Percentiles rank a stretch among this genome's conserved stretches.
These are phyloP conservation scores for Hypericum perforatum DNA, from an alignment of 345 rosid species.

Conservation along the genomic window DNA sequence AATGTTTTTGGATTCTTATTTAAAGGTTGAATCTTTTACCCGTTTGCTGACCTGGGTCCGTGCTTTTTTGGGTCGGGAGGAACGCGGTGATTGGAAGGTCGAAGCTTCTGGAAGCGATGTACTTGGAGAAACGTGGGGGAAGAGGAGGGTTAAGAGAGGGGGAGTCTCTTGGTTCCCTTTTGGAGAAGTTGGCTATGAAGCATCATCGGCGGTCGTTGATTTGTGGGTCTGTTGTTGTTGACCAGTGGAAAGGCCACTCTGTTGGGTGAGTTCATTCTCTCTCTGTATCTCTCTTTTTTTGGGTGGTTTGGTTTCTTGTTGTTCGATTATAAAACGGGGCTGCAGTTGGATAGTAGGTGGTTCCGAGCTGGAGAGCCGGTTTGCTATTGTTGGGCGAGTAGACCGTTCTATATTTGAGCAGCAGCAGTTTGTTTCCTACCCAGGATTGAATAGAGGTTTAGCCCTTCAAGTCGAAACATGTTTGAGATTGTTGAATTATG, in stretches of 20 bases:
- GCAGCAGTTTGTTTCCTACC: too few relatives aligned
- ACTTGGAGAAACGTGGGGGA: slow-evolving; percentile 26
- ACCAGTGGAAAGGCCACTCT: slow-evolving; percentile 82
- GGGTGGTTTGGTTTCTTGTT: neutral
- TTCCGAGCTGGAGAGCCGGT: too few relatives aligned
- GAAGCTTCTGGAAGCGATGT: slow-evolving; percentile 43
- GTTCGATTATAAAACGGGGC: neutral
- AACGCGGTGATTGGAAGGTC: slow-evolving; percentile 35
- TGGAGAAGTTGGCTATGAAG: slow-evolving; percentile 54
- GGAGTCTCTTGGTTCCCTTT: slow-evolving; percentile 25
- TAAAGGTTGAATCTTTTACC: too few relatives aligned
- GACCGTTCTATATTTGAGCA: too few relatives aligned
- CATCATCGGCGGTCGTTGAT: slow-evolving; percentile 47
- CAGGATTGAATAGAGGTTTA: too few relatives aligned
- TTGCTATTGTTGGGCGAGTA: too few relatives aligned
- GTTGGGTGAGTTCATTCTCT: slow-evolving; percentile 29
- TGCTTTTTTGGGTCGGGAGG: slow-evolving; percentile 26
- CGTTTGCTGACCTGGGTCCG: slow-evolving; percentile 1
- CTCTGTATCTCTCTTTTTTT: neutral
- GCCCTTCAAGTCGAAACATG: too few relatives aligned
- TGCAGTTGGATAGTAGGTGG: too few relatives aligned
- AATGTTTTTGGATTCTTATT: too few relatives aligned
- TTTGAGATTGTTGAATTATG: too few relatives aligned
- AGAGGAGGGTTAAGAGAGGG: slow-evolving; percentile 11
- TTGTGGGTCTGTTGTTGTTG: slow-evolving; percentile 36